Evolutionary conservation across 768 basidiomycete genomes (phyloP).

Genomic region (Erythrobasidium yunnanense): DNA sequence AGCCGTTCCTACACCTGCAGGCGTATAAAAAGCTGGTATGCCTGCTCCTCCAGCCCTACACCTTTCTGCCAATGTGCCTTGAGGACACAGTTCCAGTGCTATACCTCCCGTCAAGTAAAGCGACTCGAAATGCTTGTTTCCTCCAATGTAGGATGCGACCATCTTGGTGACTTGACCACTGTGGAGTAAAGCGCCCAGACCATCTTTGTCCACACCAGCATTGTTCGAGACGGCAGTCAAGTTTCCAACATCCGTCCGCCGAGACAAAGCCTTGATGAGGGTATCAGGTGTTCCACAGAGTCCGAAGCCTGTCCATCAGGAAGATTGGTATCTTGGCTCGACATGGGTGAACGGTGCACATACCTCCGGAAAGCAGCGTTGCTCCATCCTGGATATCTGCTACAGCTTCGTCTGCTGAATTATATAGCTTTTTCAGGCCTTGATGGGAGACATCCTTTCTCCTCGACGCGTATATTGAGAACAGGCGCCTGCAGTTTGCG

Average conservation of each 20-base stretch:
- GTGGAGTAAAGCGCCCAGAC: slow-evolving; percentile 53
- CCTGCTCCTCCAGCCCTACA: slow-evolving; percentile 80
- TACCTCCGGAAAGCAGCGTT: slow-evolving; percentile 69
- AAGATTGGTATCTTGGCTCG: not conserved
- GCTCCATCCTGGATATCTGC: slow-evolving; percentile 71
- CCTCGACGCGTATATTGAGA: too few relatives aligned
- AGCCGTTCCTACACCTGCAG: slow-evolving; percentile 67
- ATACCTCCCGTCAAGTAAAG: slow-evolving; percentile 70
- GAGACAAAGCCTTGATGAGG: slow-evolving; percentile 62
- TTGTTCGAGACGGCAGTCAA: slow-evolving; percentile 83
- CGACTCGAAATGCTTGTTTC: slow-evolving; percentile 55
- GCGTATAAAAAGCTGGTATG: slow-evolving; percentile 87
- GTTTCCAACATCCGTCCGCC: slow-evolving; percentile 58
- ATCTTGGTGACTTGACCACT: slow-evolving; percentile 66
- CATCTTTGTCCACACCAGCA: slow-evolving; percentile 40
- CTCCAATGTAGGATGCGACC: slow-evolving; percentile 81
- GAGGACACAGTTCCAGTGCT: slow-evolving; percentile 76
- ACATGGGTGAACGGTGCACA: slow-evolving; percentile 36
- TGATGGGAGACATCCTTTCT: too few relatives aligned
- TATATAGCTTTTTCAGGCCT: slow-evolving; percentile 53
- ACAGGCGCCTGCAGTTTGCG: too few relatives aligned
- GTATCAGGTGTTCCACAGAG: slow-evolving; percentile 84
- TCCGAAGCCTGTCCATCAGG: slow-evolving; percentile 60
- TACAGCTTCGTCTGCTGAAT: slow-evolving; percentile 69
- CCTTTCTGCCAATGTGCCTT: slow-evolving; percentile 80